Percentiles rank a stretch among this genome's conserved stretches.
phyloP scores from a whole-genome alignment of 306 rosid species.

The Cicer bijugum region DNA sequence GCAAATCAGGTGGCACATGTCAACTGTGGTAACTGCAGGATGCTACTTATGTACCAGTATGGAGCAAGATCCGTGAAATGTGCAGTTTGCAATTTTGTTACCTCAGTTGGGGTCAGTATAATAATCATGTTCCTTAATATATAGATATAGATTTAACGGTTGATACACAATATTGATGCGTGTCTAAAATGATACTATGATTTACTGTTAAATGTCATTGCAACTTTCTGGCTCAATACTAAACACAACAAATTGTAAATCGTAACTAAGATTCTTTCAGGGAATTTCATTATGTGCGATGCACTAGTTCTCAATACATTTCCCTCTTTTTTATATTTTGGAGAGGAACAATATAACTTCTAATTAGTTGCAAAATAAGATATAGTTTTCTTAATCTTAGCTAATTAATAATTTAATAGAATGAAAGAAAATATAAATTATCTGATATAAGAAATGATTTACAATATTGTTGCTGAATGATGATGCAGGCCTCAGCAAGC shows the following conservation, averaged over 20 bases:
- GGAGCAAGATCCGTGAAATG: slow-evolving; percentile 97
- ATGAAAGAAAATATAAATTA: slow-evolving; percentile 23
- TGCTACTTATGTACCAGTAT: slow-evolving; percentile 92
- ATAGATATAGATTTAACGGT: too few species aligned
- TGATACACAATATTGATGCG: too few species aligned
- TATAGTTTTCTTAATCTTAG: neutral
- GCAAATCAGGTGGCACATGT: slow-evolving; percentile 99
- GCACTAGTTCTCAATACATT: neutral
- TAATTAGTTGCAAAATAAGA: slow-evolving; percentile 23
- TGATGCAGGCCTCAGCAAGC: slow-evolving; percentile 70
- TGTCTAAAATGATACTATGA: too few species aligned
- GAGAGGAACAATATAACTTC: neutral
- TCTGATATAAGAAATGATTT: slow-evolving; percentile 27
- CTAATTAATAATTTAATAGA: neutral
- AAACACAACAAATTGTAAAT: too few species aligned
- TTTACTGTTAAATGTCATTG: too few species aligned
- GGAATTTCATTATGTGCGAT: too few species aligned
- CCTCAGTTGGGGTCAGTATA: slow-evolving; percentile 89
- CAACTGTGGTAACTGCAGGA: slow-evolving; percentile 92
- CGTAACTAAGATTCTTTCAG: too few species aligned
- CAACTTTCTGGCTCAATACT: too few species aligned
- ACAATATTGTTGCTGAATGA: slow-evolving; percentile 42
- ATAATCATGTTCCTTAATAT: slow-evolving; percentile 17
- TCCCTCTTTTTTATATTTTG: neutral
- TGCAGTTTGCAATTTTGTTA: slow-evolving; percentile 98